Evolutionary conservation across 208 protist genomes (phyloP), one percentile per base, ranked within the genome.

Genomic region (Kentomonas sorsogonicus): DNA sequence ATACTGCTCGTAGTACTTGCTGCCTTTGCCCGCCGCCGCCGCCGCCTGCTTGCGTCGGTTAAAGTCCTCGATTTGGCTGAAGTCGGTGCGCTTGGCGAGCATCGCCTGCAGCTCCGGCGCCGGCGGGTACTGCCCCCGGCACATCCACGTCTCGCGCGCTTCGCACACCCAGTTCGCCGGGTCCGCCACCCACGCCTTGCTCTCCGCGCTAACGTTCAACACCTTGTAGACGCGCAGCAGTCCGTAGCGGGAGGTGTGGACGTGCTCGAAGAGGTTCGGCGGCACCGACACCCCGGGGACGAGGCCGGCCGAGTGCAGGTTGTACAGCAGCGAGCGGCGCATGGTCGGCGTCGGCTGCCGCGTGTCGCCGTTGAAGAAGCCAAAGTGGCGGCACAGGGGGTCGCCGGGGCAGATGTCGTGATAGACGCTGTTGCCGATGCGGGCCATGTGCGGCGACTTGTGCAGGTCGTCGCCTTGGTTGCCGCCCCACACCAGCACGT

Each of bases 181-280:
- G 63, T 89, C 58, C 5, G 78, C 78, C 6, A 89, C 26, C 76
- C 78, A 89, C 47, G 30, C 34, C 54, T 79, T 79, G 61, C 76
- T 85, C 53, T 82, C 74, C 30, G 39, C n/a, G 53, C 76, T 84
- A 23, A 89, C 82, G 41, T 94, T 81, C 64, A 91, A 81, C 23
- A 99, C 97, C 66, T 92, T 94, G 81, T 98, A 99, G 57, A 99
- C 95, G 63, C 97, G 82, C 38, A 99, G 96, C 25, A 99, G 79
- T 71, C 97, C 97, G 74, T 99, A 92, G 22, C 84, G 54, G 15
- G 97, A 96, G 1, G 91, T 95, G 83, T 94, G 99, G 16, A 88
- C 94, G 36, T 96, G 78, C 47, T 96, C 67, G 36, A 91, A 89
- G 23, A 81, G 40, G 2, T 50, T 52, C 16, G 51, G 58, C 23